Evolutionary conservation across 2,329 filamentous ascomycete genomes (phyloP).

Genomic region (Dothiorella sarmentorum): DNA sequence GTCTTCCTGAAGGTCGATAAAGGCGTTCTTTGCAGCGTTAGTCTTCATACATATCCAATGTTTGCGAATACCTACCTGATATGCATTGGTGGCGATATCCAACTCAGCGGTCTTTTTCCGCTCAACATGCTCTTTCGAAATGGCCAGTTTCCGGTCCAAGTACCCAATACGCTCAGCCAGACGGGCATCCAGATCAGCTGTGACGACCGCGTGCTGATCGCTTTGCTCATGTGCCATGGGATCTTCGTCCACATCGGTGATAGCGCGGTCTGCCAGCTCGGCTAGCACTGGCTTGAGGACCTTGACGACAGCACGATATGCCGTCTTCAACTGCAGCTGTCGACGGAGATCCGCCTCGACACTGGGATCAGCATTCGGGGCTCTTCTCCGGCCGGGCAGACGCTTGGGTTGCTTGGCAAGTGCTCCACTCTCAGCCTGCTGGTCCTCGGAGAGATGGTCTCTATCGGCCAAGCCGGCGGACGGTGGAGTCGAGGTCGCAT

Average conservation of each 20-base stretch:
- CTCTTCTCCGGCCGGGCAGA: conserved; percentile 44
- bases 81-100: conserved; percentile 35
- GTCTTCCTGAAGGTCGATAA: conserved; percentile 27
- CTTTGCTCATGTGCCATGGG: conserved; percentile 52
- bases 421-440: conserved; percentile 30
- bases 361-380: conserved; percentile 44
- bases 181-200: conserved; percentile 50
- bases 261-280: conserved; percentile 60
- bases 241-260: conserved; percentile 56
- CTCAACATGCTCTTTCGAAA: conserved; percentile 37
- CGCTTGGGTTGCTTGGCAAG: conserved; percentile 35
- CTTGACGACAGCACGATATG: conserved; percentile 61
- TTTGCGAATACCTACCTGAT: conserved; percentile 29
- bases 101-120: conserved; percentile 34
- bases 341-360: conserved; percentile 51
- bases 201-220: conserved; percentile 52
- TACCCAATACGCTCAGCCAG: conserved; percentile 40
- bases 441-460: conserved; percentile 21
- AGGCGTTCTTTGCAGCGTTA: conserved; percentile 12
- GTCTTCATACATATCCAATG: neutral
- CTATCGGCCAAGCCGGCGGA: conserved; percentile 32
- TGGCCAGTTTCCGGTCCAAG: conserved; percentile 36
- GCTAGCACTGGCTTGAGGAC: conserved; percentile 62
- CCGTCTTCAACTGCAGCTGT: conserved; percentile 63
- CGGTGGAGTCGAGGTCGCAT: conserved; percentile 28